Evolutionary conservation across 2,329 filamentous ascomycete genomes (phyloP), one percentile per base, ranked within the genome.

Genomic region (Pestalotiopsis sp.): DNA sequence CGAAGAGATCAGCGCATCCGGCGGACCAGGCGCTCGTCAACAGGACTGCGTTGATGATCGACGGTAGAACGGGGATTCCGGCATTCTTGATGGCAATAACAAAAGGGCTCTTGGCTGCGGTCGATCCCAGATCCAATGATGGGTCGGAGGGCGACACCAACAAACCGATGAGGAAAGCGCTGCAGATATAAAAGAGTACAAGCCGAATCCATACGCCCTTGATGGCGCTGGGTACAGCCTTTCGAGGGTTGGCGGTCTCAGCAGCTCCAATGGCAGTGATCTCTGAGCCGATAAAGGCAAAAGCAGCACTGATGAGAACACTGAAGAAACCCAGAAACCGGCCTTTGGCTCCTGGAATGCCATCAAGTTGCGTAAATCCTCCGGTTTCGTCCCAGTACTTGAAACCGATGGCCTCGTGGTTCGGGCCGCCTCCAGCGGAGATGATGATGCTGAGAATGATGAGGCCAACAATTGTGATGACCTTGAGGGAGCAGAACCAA

Each of bases 21-120:
- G 27, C 36, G 20, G 65, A 66, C 36, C 25, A 39, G 27, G 65
- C 65, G 5, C n/a, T 25, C 11, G 65, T 66, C 17, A 39, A 23
- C n/a, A 66, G 27, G 12, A 61, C 56, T 3, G 65, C 65, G n/a
- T 66, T 66, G 65, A 66, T 66, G 36, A 66, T 66, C 9, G 65
- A 66, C 2, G 65, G 65, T 9, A 66, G n/a, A 12, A 49, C 57
- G 2, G 65, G 36, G 14, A 66, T 45, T 17, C 65, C 65, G 12
- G 65, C 52, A 12, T 45, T 66, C 27, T 39, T 45, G 56, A 66
- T 39, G n/a, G 65, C 65, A 17, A 66, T 66, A 2, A 66, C 65
- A 14, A 66, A 66, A 12, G 65, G 65, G 12, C n/a, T 25, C 56
- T 66, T 39, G 17, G 25, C 27, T 2, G 65, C 65, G 6, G 65